Conservation (phyloP, 2,329 filamentous ascomycete genomes). For the Hypoxylon sp. region DNA sequence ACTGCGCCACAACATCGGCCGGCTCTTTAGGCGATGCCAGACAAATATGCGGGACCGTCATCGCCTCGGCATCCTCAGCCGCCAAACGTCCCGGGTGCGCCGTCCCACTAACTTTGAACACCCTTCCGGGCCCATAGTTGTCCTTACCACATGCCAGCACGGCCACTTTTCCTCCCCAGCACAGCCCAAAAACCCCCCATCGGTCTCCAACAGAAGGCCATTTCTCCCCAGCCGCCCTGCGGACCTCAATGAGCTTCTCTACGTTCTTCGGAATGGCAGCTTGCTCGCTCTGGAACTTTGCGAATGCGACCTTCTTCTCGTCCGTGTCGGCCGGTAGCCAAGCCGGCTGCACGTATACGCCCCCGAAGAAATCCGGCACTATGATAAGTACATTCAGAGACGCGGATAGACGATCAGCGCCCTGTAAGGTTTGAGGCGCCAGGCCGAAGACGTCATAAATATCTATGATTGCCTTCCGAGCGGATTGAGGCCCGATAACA, state of each 20-base stretch:
- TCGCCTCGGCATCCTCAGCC: slow-evolving; percentile 28
- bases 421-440: slow-evolving; percentile 63
- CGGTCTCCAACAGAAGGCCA: slow-evolving; percentile 53
- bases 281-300: slow-evolving; percentile 53
- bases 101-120: slow-evolving; percentile 26
- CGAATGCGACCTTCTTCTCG: slow-evolving; percentile 59
- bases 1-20: slow-evolving; percentile 57
- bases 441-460: slow-evolving; percentile 66
- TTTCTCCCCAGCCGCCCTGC: slow-evolving; percentile 9
- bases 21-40: slow-evolving; percentile 31
- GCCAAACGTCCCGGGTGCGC: slow-evolving; percentile 23
- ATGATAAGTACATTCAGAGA: slow-evolving; percentile 58
- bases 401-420: slow-evolving; percentile 62
- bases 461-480: slow-evolving; percentile 59
- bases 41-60: slow-evolving; percentile 28
- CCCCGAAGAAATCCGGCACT: slow-evolving; percentile 60
- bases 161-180: slow-evolving; percentile 66
- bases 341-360: slow-evolving; percentile 52
- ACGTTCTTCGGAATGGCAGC: slow-evolving; percentile 53
- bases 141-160: slow-evolving; percentile 53
- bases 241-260: slow-evolving; percentile 53
- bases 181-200: slow-evolving; percentile 63
- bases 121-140: slow-evolving; percentile 53
- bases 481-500: slow-evolving; percentile 54
- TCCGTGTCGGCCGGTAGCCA: slow-evolving; percentile 61